Evolutionary conservation across 495 filamentous ascomycete genomes (phyloP).

Genomic region (Aspergillus hancockii): DNA sequence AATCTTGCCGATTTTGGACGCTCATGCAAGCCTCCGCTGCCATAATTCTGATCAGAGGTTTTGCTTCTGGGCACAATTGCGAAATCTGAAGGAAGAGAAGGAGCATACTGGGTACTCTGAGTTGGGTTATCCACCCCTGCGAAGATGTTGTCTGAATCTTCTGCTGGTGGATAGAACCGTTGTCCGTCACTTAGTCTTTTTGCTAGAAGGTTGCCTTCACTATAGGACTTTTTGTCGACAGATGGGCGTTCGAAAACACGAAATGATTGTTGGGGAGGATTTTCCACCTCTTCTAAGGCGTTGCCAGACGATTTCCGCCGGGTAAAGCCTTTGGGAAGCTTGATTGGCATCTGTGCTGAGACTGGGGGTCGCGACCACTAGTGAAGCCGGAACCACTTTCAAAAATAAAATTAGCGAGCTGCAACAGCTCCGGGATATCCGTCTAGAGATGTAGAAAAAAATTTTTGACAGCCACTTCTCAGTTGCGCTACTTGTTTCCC

Average conservation of each 20-base stretch:
- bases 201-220: constrained; percentile 47
- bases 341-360: constrained; percentile 61
- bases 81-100: constrained; percentile 21
- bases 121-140: constrained; percentile 35
- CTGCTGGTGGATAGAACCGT: constrained; percentile 44
- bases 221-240: constrained; percentile 47
- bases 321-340: constrained; percentile 64
- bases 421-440: constrained; percentile 12
- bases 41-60: constrained; percentile 45
- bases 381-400: constrained; percentile 18
- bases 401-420: constrained; percentile 14
- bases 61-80: constrained; percentile 11
- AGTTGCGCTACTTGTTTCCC: constrained; percentile 18
- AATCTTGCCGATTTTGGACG: constrained; percentile 63
- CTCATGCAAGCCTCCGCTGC: constrained; percentile 65
- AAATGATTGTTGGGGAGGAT: constrained; percentile 53
- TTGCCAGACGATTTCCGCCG: constrained; percentile 70
- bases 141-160: constrained; percentile 55
- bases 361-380: constrained; percentile 12
- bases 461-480: constrained; percentile 4
- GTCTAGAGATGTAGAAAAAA: constrained; percentile 3
- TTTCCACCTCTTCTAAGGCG: constrained; percentile 57
- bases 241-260: constrained; percentile 61
- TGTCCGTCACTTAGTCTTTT: constrained; percentile 41
- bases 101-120: constrained; percentile 44